Base-by-base conservation (phyloP, 805 yeast genomes). In the Komagataella ulmi region DNA sequence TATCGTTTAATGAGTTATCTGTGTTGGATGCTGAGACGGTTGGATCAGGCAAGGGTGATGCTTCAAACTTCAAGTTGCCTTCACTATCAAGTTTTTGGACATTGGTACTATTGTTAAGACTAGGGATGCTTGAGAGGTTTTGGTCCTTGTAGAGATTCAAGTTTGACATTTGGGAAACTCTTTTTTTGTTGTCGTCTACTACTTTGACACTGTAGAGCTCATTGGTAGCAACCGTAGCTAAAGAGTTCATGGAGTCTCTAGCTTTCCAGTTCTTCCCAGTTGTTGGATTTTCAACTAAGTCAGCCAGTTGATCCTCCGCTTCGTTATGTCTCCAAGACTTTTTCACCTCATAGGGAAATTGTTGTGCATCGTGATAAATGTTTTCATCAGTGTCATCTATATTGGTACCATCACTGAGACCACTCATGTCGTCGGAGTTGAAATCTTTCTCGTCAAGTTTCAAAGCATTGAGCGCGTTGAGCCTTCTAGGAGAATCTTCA, bases 151-250 rank as follows among this genome's bases (percentile, higher is more conserved):
- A 54, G 19, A 48, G 57, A 50, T 60, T 54, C 52, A 63, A 47
- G 17, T 65, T 59, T 7, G 67, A 60, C 47, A 62, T 43, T 54
- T 66, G 71, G 44, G 69, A 62, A 50, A 59, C 59, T 54, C 74
- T 71, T 44, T 68, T 67, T 24, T 74, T 61, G 44, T 65, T 64
- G 54, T 82, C 85, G 44, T 83, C 85, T 2, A 85, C 88, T 46
- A 88, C 71, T 59, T 88, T 76, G 44, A 89, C 88, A 3, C 87
- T 84, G 61, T 88, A 75, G 48, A 89, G 74, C 62, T 88, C 91
- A 50, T 83, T 87, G 1, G 97, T 88, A 36, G 90, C 81, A 40
- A 90, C 90, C 0, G 96, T 88, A 24, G 88, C 89, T 53, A 85
- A 60, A 0, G 97, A 86, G 44, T 76, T 77, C 52, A 79, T 72